Evolutionary conservation across 805 yeast species (phyloP).

Genomic region (Ogataea nakhonphanomensis): DNA sequence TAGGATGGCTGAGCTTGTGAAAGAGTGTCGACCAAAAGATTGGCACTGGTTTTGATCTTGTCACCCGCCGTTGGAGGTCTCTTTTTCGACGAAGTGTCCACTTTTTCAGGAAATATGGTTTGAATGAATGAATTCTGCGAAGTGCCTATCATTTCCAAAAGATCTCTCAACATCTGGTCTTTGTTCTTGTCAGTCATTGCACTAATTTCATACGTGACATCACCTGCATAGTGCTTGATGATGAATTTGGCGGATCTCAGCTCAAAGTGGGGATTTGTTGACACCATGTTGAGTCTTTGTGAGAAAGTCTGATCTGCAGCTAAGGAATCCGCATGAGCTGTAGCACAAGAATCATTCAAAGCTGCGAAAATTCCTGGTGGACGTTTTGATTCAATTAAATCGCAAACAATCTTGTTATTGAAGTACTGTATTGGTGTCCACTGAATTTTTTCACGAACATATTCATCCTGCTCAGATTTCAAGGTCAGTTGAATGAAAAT

Average conservation of each 20-base stretch:
- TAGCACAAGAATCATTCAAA: slow-evolving; percentile 93
- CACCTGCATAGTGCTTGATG: slow-evolving; percentile 97
- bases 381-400: slow-evolving; percentile 85
- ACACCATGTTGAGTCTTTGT: slow-evolving; percentile 82
- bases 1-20: slow-evolving; percentile 93
- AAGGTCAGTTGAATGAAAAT: slow-evolving; percentile 93
- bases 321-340: slow-evolving; percentile 95
- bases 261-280: slow-evolving; percentile 83
- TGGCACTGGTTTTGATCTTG: slow-evolving; percentile 89
- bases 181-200: slow-evolving; percentile 97
- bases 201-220: slow-evolving; percentile 84
- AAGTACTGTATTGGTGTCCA: slow-evolving; percentile 98
- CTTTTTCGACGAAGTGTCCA: slow-evolving; percentile 62
- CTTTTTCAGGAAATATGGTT: slow-evolving; percentile 58
- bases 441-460: slow-evolving; percentile 88
- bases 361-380: slow-evolving; percentile 98
- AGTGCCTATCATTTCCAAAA: slow-evolving; percentile 72
- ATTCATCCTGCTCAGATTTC: slow-evolving; percentile 97
- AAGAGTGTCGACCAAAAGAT: slow-evolving; percentile 80
- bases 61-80: slow-evolving; percentile 97
- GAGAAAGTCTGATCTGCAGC: slow-evolving; percentile 98
- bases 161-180: slow-evolving; percentile 86
- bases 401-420: slow-evolving; percentile 95
- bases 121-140: slow-evolving; percentile 64
- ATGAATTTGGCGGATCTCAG: slow-evolving; percentile 82